A percentile compares a stretch with the other conserved stretches of the same genome.
Conservation (phyloP, 257 asterid genomes). For the Solanum tarijense region DNA sequence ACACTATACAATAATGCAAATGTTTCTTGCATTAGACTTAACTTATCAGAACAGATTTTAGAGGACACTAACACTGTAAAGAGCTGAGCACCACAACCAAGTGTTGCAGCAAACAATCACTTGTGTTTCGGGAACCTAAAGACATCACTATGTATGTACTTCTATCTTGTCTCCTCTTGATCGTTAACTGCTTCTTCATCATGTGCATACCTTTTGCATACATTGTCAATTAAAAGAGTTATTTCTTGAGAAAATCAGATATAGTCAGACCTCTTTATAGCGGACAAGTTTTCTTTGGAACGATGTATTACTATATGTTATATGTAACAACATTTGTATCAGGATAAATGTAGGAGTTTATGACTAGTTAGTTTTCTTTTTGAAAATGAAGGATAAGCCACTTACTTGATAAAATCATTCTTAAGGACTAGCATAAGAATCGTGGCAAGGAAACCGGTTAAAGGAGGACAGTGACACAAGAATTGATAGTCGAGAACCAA, state of each 20-base stretch:
- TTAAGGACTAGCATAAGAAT: no score
- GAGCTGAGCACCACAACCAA: constrained; percentile 59
- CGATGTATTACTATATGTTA: no score
- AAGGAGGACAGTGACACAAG: constrained; percentile 57
- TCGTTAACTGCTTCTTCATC: constrained; percentile 59
- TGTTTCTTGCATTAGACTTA: background rate
- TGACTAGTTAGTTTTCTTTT: no score
- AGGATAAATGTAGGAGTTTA: no score
- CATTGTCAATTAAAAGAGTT: background rate
- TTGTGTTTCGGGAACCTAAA: constrained; percentile 54
- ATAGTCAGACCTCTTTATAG: background rate
- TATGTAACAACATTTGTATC: no score
- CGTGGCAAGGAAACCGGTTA: no score
- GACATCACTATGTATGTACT: constrained; percentile 63
- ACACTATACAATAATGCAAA: background rate
- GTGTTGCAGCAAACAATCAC: constrained; percentile 49
- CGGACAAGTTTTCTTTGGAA: background rate
- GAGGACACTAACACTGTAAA: constrained; percentile 43
- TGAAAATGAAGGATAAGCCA: no score
- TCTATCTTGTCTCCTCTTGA: constrained; percentile 76
- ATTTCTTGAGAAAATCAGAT: background rate
- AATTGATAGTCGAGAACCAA: constrained; percentile 65
- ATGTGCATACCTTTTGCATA: constrained; percentile 44
- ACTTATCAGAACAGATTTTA: background rate
- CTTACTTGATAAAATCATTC: no score